Conservation (phyloP, 345 rosid species). For the Brassica juncea region DNA sequence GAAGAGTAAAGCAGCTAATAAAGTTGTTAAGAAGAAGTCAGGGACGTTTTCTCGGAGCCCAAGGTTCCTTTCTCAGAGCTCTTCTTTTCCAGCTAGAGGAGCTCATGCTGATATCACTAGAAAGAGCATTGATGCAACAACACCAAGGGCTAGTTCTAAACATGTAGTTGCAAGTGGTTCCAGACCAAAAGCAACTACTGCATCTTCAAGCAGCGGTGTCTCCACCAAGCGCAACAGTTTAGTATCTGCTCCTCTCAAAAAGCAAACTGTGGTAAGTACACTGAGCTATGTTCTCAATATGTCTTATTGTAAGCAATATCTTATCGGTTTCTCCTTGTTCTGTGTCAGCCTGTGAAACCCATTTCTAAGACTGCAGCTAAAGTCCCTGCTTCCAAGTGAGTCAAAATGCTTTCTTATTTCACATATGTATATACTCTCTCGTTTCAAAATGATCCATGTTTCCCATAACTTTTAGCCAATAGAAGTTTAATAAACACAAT, state of each 20-base stretch:
- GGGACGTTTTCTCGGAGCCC: conserved; percentile 48
- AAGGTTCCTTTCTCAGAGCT: conserved; percentile 64
- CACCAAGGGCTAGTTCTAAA: conserved; percentile 44
- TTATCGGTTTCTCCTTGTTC: not conserved
- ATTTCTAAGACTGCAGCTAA: conserved; percentile 43
- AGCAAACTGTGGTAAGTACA: conserved; percentile 45
- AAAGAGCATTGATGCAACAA: conserved; percentile 58
- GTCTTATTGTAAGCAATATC: not conserved
- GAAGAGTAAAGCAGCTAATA: conserved; percentile 45
- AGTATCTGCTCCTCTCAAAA: conserved; percentile 42
- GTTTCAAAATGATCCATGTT: no score
- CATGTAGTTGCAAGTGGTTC: conserved; percentile 24
- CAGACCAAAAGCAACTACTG: conserved; percentile 25
- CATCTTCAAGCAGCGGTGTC: conserved; percentile 31
- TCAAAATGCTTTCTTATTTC: conserved; percentile 7
- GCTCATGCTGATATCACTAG: conserved; percentile 44
- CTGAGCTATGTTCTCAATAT: not conserved
- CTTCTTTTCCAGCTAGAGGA: conserved; percentile 67
- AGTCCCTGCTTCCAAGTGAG: conserved; percentile 54
- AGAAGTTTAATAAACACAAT: no score
- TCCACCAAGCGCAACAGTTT: conserved; percentile 41
- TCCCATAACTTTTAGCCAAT: no score
- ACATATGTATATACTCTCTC: not conserved
- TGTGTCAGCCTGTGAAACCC: conserved; percentile 52
- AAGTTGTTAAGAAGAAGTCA: conserved; percentile 49